Evolutionary conservation across 2,329 filamentous ascomycete species (phyloP).

Genomic region (Sclerotinia spermophila): DNA sequence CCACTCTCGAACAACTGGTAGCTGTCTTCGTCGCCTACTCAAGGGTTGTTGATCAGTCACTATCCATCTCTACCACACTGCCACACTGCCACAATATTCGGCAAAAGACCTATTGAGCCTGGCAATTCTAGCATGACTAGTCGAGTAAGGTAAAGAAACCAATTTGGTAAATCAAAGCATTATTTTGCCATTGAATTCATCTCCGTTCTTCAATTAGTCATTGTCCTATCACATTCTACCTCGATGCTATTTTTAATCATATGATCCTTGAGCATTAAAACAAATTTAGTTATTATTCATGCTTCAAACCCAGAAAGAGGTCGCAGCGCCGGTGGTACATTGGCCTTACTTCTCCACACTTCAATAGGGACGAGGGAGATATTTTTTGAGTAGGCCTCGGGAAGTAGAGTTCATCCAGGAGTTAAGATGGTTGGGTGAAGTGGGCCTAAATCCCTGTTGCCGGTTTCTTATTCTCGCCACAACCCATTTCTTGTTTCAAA

Average conservation of each 20-base stretch:
- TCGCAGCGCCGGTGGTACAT: slow-evolving; percentile 9
- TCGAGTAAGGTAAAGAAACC: neutral
- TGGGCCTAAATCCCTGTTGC: slow-evolving; percentile 13
- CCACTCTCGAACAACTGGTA: neutral
- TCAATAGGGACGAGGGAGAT: neutral
- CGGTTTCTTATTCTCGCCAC: slow-evolving; percentile 15
- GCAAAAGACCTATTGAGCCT: neutral
- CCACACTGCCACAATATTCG: neutral
- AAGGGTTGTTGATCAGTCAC: neutral
- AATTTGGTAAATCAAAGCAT: slow-evolving; percentile 15
- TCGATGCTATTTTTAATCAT: slow-evolving; percentile 19
- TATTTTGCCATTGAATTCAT: slow-evolving; percentile 22
- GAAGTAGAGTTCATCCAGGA: slow-evolving; percentile 20
- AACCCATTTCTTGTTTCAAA: slow-evolving; percentile 25
- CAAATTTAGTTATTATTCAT: slow-evolving; percentile 17
- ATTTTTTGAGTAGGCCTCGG: neutral
- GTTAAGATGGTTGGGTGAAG: slow-evolving; percentile 16
- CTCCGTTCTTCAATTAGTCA: slow-evolving; percentile 14
- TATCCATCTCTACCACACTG: neutral
- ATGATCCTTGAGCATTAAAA: slow-evolving; percentile 20
- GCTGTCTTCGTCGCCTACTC: neutral
- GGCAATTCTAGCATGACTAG: neutral
- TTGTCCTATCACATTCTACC: slow-evolving; percentile 5
- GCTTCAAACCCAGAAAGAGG: slow-evolving; percentile 18
- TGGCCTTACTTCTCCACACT: slow-evolving; percentile 17